Evolutionary conservation across 1,139 yeast genomes (phyloP).

Genomic region (Dujonia santamariae): DNA sequence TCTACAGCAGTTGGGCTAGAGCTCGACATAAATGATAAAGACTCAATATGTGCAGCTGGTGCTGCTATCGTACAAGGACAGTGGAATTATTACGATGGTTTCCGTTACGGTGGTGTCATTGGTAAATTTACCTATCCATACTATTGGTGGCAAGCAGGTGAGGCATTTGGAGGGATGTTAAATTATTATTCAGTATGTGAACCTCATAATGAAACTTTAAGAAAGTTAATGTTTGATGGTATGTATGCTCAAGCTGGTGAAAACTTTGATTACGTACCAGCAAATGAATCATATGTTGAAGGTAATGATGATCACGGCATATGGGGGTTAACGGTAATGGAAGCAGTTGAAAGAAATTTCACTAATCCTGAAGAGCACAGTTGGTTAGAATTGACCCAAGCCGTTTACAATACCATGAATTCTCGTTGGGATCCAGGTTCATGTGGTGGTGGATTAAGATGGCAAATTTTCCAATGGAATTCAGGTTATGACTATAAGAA

Average conservation of each 20-base stretch:
- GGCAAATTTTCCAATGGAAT: constrained; percentile 82
- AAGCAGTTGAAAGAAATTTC: constrained; percentile 61
- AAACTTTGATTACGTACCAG: constrained; percentile 52
- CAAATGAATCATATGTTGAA: constrained; percentile 58
- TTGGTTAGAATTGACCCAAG: constrained; percentile 73
- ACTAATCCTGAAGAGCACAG: constrained; percentile 45
- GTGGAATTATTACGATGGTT: constrained; percentile 58
- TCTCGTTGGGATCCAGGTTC: constrained; percentile 64
- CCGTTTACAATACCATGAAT: constrained; percentile 73
- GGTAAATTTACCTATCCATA: constrained; percentile 60
- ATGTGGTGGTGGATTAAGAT: constrained; percentile 78
- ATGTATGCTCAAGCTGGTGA: constrained; percentile 54
- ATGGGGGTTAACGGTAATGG: constrained; percentile 62
- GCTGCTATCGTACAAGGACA: constrained; percentile 46
- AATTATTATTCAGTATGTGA: constrained; percentile 52
- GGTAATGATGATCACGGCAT: constrained; percentile 75
- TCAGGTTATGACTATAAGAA: constrained; percentile 79
- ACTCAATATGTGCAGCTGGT: constrained; percentile 52
- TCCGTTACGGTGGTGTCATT: constrained; percentile 50
- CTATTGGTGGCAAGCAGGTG: constrained; percentile 76
- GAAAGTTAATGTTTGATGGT: constrained; percentile 34
- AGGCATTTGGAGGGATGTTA: constrained; percentile 60
- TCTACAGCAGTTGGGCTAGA: not conserved
- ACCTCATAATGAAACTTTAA: constrained; percentile 38
- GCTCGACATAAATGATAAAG: constrained; percentile 10